phyloP scores from a whole-genome alignment of 768 basidiomycete species.

The Guyanaporus albipodus region DNA sequence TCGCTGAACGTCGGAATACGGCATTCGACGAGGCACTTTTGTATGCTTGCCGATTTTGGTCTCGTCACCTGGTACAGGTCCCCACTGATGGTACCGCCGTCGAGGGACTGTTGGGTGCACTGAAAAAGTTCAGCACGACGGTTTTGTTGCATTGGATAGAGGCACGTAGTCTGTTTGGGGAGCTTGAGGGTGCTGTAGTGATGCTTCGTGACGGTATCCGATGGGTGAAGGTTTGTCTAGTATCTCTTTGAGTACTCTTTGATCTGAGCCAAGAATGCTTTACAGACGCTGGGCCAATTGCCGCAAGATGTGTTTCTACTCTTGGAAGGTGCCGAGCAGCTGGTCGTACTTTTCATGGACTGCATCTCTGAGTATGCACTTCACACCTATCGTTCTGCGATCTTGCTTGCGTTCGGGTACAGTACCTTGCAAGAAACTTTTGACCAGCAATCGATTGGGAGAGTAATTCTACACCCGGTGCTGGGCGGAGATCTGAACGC shows the following conservation, averaged over 20 bases:
- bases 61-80: constrained; percentile 15
- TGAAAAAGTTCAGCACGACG: constrained; percentile 12
- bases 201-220: constrained; percentile 11
- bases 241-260: background rate
- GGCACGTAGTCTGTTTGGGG: constrained; percentile 16
- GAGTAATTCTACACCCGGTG: background rate
- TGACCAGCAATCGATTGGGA: constrained; percentile 5
- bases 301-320: constrained; percentile 7
- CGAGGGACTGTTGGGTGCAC: constrained; percentile 6
- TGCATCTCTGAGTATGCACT: constrained; percentile 20
- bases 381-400: constrained; percentile 14
- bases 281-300: constrained; percentile 4
- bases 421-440: constrained; percentile 7
- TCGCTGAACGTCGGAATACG: constrained; percentile 10
- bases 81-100: constrained; percentile 3
- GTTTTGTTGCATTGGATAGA: constrained; percentile 19
- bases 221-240: constrained; percentile 14
- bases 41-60: constrained; percentile 22
- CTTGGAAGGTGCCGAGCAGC: constrained; percentile 17
- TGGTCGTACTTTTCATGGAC: constrained; percentile 19
- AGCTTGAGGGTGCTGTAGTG: constrained; percentile 13
- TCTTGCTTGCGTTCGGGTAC: background rate
- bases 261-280: background rate
- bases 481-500: background rate
- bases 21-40: constrained; percentile 14